A percentile compares a stretch with the other conserved stretches of the same genome.
Evolutionary conservation across 129 eudicot genomes (phyloP).

Genomic region (Silybum marianum): DNA sequence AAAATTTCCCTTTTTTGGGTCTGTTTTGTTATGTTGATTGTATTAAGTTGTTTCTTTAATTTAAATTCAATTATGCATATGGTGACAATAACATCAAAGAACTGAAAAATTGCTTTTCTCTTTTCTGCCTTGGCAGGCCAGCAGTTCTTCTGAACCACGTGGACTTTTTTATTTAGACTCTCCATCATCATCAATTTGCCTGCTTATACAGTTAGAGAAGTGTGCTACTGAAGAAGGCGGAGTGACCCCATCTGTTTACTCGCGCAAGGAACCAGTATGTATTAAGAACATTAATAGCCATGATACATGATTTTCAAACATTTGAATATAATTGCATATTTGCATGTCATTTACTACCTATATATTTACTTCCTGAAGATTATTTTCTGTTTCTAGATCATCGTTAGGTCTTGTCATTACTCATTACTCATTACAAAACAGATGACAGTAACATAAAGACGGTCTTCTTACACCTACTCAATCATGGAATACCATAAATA

Average conservation of each 20-base stretch:
- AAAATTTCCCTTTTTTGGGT: neutral
- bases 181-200: constrained; percentile 93
- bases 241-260: constrained; percentile 87
- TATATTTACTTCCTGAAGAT: neutral
- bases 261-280: constrained; percentile 97
- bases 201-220: constrained; percentile 94
- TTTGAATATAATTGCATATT: constrained; percentile 6
- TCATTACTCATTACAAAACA: too few species aligned
- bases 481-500: too few species aligned
- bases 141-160: constrained; percentile 76
- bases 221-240: constrained; percentile 99
- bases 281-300: neutral
- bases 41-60: neutral
- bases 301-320: neutral
- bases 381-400: neutral
- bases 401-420: neutral
- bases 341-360: neutral
- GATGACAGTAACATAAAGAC: too few species aligned
- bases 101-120: constrained; percentile 14
- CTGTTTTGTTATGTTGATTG: neutral
- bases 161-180: constrained; percentile 86
- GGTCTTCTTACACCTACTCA: too few species aligned
- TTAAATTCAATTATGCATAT: constrained; percentile 8
- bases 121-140: constrained; percentile 52
- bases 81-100: neutral